Evolutionary conservation across 2,329 filamentous ascomycete genomes (phyloP), one percentile per base, ranked within the genome.

Genomic region (Mariannaea sp.): DNA sequence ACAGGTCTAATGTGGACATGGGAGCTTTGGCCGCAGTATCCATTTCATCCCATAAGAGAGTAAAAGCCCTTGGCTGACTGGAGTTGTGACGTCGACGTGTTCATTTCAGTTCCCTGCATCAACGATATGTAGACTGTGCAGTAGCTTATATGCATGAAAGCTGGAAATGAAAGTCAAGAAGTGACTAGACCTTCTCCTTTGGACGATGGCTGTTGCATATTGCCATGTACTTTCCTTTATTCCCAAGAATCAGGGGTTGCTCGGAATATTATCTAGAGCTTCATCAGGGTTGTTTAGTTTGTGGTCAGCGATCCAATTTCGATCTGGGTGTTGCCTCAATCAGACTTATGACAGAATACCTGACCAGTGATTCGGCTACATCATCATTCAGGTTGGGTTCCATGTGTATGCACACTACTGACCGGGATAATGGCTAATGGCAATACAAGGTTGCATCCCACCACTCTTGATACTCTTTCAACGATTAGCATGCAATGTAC

Each of bases 231-330:
- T n/a, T n/a, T n/a, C n/a, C n/a, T n/a, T n/a, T n/a, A n/a, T n/a
- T n/a, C 29, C 13, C 38, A 27, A 24, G 43, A 54, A 49, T 27
- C 53, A 54, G 43, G 52, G 51, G 61, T 52, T 50, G 42, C 39
- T 59, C 61, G 62, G 62, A 43, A 32, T 58, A 55, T 65, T 63
- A 49, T 45, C 39, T 42, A 40, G 29, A 30, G 29, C 42, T 30
- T 20, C 22, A 24, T 27, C 42, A 38, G 48, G 42, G 46, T 36
- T 49, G 49, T 38, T 24, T 49, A 41, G 55, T 39, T n/a, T 49
- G 44, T 10, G 45, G 49, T 47, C 53, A 54, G 30, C 46, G 53
- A 64, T 58, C 52, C 51, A 50, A 63, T 55, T 61, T 55, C 43
- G 52, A 55, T 49, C 49, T 29, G 36, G 56, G 46, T 26, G 53